Conservation (phyloP, 352 stramenopile species). For the Pythium guiyangense region DNA sequence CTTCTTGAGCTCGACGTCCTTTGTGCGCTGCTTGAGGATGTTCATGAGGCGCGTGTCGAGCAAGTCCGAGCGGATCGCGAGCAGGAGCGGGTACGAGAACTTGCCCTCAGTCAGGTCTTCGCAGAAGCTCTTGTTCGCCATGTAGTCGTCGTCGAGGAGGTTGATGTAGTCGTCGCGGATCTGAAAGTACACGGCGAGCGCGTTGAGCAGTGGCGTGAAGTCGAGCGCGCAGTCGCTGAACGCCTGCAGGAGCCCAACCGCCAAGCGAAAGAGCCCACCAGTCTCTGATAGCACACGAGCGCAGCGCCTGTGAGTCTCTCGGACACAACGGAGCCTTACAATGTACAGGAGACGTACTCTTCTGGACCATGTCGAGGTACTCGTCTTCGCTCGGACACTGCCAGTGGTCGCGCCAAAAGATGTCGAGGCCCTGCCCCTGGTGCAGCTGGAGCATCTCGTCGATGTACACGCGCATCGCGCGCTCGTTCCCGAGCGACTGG, state of each 20-base stretch:
- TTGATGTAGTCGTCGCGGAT: constrained; percentile 98
- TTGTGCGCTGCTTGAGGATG: constrained; percentile 96
- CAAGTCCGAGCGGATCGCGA: constrained; percentile 61
- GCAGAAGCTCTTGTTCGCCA: constrained; percentile 97
- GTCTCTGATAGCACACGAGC: constrained; percentile 64
- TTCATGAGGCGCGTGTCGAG: constrained; percentile 89
- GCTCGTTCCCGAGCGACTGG: constrained; percentile 79
- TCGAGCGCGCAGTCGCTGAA: constrained; percentile 72
- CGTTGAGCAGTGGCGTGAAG: constrained; percentile 90
- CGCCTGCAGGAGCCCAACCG: constrained; percentile 93
- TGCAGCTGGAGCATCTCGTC: constrained; percentile 94
- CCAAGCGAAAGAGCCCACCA: constrained; percentile 94
- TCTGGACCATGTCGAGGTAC: constrained; percentile 94
- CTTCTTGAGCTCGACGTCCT: constrained; percentile 93
- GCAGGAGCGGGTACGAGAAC: constrained; percentile 91
- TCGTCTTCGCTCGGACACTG: constrained; percentile 89
- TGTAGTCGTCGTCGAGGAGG: constrained; percentile 93
- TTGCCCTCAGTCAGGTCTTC: constrained; percentile 98
- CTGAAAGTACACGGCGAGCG: constrained; percentile 96
- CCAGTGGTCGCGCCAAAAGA: constrained; percentile 91
- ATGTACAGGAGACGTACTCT: constrained; percentile 59
- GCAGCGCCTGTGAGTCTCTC: neutral
- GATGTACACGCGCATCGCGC: constrained; percentile 91
- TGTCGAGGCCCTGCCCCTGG: constrained; percentile 94
- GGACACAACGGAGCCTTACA: too few species aligned